These are phyloP conservation scores for Dendrobium huoshanense DNA, from an alignment of 106 monocot species.

Conservation along the genomic window DNA sequence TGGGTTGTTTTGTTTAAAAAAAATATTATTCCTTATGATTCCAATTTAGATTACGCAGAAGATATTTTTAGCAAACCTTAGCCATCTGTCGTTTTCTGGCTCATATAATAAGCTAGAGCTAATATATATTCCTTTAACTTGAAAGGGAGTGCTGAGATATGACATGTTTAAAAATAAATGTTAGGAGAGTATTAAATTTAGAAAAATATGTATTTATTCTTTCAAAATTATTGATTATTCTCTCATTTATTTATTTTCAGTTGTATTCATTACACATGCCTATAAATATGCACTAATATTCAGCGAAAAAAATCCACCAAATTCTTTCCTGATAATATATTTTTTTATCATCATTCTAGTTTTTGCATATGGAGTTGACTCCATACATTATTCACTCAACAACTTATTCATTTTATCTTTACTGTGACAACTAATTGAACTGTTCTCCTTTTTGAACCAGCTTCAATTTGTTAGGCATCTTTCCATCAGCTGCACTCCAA, in stretches of 20 bases:
- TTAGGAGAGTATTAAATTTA: background rate
- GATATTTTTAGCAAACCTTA: no score
- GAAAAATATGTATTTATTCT: background rate
- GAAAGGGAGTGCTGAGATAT: no score
- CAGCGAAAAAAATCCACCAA: background rate
- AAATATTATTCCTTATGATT: no score
- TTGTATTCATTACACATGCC: no score
- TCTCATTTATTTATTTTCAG: background rate
- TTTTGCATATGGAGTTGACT: background rate
- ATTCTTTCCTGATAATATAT: background rate
- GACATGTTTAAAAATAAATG: background rate
- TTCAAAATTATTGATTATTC: background rate
- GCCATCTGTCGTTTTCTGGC: no score
- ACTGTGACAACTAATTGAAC: background rate
- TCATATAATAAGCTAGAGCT: no score
- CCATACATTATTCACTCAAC: background rate
- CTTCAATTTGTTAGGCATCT: constrained; percentile 1
- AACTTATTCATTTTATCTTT: background rate
- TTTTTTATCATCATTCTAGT: background rate
- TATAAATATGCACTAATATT: background rate
- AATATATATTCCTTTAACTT: no score
- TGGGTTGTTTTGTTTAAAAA: no score
- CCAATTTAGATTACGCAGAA: no score
- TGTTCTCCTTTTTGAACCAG: constrained; percentile 3
- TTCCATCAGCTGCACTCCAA: constrained; percentile 2